Evolutionary conservation across 306 rosid species (phyloP).

Genomic region (Prunus padus): DNA sequence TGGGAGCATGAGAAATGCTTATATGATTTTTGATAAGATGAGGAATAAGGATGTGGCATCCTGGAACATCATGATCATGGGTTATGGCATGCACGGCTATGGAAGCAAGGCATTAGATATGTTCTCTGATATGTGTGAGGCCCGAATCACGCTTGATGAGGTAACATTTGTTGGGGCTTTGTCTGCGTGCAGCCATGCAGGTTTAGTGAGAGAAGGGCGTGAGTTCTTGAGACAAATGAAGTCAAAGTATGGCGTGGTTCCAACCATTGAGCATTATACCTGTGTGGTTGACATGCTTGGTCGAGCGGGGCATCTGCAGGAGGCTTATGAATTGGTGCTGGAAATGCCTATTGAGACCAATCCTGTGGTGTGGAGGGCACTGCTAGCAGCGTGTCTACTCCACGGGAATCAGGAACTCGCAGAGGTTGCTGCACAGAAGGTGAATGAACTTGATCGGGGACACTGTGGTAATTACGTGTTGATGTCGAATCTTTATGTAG

Average conservation of each 20-base stretch:
- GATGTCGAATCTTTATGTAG: slow-evolving; percentile 74
- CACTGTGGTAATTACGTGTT: slow-evolving; percentile 79
- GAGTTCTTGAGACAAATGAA: slow-evolving; percentile 57
- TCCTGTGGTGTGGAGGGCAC: slow-evolving; percentile 75
- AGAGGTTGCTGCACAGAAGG: slow-evolving; percentile 49
- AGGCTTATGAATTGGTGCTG: slow-evolving; percentile 53
- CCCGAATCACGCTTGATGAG: slow-evolving; percentile 49
- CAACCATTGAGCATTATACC: slow-evolving; percentile 80
- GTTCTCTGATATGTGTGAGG: slow-evolving; percentile 52
- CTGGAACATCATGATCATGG: slow-evolving; percentile 87
- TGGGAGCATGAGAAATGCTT: slow-evolving; percentile 74
- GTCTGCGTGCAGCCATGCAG: slow-evolving; percentile 77
- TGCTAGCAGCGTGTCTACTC: slow-evolving; percentile 71
- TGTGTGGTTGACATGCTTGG: slow-evolving; percentile 86
- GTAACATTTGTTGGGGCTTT: slow-evolving; percentile 68
- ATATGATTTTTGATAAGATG: slow-evolving; percentile 51
- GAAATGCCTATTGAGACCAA: slow-evolving; percentile 64
- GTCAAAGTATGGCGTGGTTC: slow-evolving; percentile 49
- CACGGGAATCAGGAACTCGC: slow-evolving; percentile 66
- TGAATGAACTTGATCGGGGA: slow-evolving; percentile 66
- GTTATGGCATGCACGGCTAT: slow-evolving; percentile 75
- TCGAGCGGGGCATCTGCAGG: slow-evolving; percentile 61
- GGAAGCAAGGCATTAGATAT: slow-evolving; percentile 52
- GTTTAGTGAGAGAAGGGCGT: slow-evolving; percentile 65
- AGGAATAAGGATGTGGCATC: slow-evolving; percentile 70